Evolutionary conservation across 192 early-diverging fungal species (phyloP).

Genomic region (Mortierella hygrophila): DNA sequence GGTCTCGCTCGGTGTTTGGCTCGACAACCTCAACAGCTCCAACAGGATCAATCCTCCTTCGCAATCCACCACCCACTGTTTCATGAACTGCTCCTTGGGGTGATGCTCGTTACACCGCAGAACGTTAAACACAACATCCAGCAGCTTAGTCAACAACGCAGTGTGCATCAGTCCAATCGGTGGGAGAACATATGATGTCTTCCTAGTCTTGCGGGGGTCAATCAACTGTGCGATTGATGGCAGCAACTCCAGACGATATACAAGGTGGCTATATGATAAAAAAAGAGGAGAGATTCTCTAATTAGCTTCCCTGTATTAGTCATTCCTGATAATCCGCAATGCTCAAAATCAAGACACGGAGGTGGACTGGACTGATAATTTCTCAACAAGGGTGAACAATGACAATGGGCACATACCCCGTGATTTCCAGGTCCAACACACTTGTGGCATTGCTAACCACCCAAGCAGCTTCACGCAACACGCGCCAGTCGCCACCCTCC

Average conservation of each 20-base stretch:
- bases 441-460: slow-evolving; percentile 55
- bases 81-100: slow-evolving; percentile 56
- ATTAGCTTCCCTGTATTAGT: neutral
- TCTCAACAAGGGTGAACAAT: neutral
- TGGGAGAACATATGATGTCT: slow-evolving; percentile 37
- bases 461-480: slow-evolving; percentile 52
- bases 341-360: neutral
- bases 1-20: neutral
- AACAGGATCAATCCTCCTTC: slow-evolving; percentile 48
- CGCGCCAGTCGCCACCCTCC: slow-evolving; percentile 54
- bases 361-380: too few species aligned
- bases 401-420: slow-evolving; percentile 27
- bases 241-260: slow-evolving; percentile 39
- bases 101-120: slow-evolving; percentile 53
- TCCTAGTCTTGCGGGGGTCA: slow-evolving; percentile 35
- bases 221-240: slow-evolving; percentile 52
- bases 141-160: slow-evolving; percentile 37
- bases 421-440: slow-evolving; percentile 52
- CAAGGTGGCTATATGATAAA: slow-evolving; percentile 28
- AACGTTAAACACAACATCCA: slow-evolving; percentile 54
- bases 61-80: slow-evolving; percentile 52
- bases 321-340: neutral
- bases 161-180: slow-evolving; percentile 34
- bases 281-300: slow-evolving; percentile 10
- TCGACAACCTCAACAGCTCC: slow-evolving; percentile 37